A percentile compares a stretch with the other conserved stretches of the same genome.
Conservation (phyloP, 768 basidiomycete genomes). For the Rhodotorula toruloides region DNA sequence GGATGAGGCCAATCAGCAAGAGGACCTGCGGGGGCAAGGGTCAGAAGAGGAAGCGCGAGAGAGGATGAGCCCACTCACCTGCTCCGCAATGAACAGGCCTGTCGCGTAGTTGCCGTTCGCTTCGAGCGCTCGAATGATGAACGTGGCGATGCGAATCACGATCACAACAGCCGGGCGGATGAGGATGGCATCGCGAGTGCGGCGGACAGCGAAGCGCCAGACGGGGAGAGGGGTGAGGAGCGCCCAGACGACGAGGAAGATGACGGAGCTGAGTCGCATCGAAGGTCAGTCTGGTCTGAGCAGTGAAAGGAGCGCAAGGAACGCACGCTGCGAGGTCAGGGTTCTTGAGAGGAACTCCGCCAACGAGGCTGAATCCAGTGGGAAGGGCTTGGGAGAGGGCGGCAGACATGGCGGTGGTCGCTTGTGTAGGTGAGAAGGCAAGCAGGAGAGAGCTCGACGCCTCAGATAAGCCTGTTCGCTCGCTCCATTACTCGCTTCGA, state of each 20-base stretch:
- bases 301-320: neutral
- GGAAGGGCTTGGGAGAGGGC: neutral
- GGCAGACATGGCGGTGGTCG: neutral
- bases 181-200: neutral
- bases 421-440: too few relatives aligned
- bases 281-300: too few relatives aligned
- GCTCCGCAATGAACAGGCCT: constrained; percentile 14
- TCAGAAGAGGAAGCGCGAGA: neutral
- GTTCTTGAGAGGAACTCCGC: constrained; percentile 16
- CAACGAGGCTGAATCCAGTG: constrained; percentile 6
- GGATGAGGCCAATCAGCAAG: constrained; percentile 16
- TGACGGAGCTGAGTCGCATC: constrained; percentile 8
- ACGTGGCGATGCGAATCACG: neutral
- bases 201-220: neutral
- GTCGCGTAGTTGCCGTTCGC: constrained; percentile 42
- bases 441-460: too few relatives aligned
- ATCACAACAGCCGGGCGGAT: constrained; percentile 15
- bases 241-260: constrained; percentile 13
- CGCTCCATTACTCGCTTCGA: neutral
- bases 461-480: too few relatives aligned
- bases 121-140: constrained; percentile 10
- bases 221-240: neutral
- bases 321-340: constrained; percentile 28
- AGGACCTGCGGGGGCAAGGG: neutral
- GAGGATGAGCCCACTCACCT: neutral